These are phyloP conservation scores for Ophiostoma ulmi DNA, from an alignment of 2,329 filamentous ascomycete genomes.

Conservation along the genomic window DNA sequence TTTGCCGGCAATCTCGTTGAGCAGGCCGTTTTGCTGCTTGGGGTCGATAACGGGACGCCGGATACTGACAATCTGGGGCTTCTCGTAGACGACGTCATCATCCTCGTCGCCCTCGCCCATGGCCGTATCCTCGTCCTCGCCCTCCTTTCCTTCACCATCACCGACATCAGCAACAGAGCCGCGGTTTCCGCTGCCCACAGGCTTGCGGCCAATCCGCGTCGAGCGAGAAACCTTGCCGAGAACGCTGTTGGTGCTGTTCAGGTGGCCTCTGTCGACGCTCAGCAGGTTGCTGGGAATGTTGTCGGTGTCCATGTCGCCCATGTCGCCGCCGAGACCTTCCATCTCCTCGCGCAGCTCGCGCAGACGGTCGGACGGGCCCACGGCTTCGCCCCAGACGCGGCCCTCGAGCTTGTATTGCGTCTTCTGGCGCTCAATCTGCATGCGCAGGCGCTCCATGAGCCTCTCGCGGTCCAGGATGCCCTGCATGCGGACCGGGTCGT, in stretches of 20 bases:
- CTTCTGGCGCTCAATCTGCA: conserved; percentile 93
- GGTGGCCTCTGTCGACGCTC: conserved; percentile 41
- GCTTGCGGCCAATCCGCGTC: conserved; percentile 53
- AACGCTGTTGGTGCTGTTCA: conserved; percentile 54
- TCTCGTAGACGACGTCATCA: conserved; percentile 62
- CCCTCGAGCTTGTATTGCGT: conserved; percentile 97
- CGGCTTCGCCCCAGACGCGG: conserved; percentile 75
- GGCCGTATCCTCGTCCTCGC: conserved; percentile 28
- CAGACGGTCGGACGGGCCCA: conserved; percentile 84
- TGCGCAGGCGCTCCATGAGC: conserved; percentile 89
- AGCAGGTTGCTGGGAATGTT: conserved; percentile 45
- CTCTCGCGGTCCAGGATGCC: conserved; percentile 89
- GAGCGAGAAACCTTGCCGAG: conserved; percentile 66
- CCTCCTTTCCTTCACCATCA: neutral
- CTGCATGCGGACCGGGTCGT: conserved; percentile 72
- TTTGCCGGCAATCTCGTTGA: conserved; percentile 67
- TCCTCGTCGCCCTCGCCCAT: conserved; percentile 48
- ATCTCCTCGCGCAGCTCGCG: conserved; percentile 91
- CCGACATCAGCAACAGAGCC: conserved; percentile 11
- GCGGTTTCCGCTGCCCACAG: conserved; percentile 37
- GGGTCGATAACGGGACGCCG: conserved; percentile 61
- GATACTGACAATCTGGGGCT: conserved; percentile 72
- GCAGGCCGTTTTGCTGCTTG: conserved; percentile 62
- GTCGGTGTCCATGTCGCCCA: conserved; percentile 39
- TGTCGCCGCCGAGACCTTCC: conserved; percentile 51